phyloP scores from a whole-genome alignment of 192 early-diverging fungal genomes.

The Thoreauomyces humboldtii region DNA sequence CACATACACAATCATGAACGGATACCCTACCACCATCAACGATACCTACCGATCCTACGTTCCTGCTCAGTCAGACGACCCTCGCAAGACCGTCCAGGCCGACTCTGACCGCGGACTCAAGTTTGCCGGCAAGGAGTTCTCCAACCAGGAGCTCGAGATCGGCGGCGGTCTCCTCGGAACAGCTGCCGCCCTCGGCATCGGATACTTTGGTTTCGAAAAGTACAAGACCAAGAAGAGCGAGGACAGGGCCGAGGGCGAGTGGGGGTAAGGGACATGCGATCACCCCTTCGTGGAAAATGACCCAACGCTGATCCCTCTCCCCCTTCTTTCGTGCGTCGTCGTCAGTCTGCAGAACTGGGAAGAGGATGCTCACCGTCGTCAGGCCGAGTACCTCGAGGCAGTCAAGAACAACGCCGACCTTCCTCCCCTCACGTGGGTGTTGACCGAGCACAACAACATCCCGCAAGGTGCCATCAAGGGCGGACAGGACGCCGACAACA shows the following conservation, averaged over 20 bases:
- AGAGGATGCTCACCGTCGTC: conserved; percentile 20
- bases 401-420: conserved; percentile 19
- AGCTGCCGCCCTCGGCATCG: conserved; percentile 39
- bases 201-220: conserved; percentile 34
- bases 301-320: background rate
- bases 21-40: background rate
- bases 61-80: conserved; percentile 14
- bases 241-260: conserved; percentile 2
- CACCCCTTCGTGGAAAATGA: background rate
- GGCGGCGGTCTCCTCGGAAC: conserved; percentile 38
- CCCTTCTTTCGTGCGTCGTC: background rate
- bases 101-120: conserved; percentile 6
- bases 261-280: too few relatives aligned
- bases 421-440: conserved; percentile 26
- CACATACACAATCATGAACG: too few relatives aligned
- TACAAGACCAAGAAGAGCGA: conserved; percentile 30
- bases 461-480: conserved; percentile 53
- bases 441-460: conserved; percentile 23
- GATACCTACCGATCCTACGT: too few relatives aligned
- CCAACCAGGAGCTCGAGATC: conserved; percentile 18
- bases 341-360: conserved; percentile 25
- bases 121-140: conserved; percentile 2
- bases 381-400: conserved; percentile 24
- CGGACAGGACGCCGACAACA: conserved; percentile 58
- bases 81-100: conserved; percentile 14